phyloP scores from a whole-genome alignment of 768 basidiomycete species.

The Pisolithus microcarpus region DNA sequence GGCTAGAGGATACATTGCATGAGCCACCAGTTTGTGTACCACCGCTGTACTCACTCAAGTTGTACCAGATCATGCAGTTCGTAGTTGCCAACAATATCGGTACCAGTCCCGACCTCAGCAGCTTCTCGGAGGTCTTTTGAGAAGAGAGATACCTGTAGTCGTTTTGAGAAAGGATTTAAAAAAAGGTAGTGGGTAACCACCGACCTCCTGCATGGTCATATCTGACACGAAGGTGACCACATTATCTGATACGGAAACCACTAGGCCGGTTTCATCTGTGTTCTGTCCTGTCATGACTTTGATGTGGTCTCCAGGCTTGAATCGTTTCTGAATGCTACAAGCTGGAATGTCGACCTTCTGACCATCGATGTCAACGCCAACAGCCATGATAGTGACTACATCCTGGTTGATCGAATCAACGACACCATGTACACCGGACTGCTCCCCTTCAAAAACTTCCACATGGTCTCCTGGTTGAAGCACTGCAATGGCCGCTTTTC shows the following conservation, averaged over 20 bases:
- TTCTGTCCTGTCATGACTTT: constrained; percentile 97
- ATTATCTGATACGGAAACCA: constrained; percentile 84
- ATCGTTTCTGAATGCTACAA: constrained; percentile 85
- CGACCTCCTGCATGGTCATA: constrained; percentile 91
- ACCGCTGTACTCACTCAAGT: constrained; percentile 65
- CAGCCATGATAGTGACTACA: constrained; percentile 75
- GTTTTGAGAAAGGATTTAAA: constrained; percentile 3
- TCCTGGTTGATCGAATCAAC: constrained; percentile 87
- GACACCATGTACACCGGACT: constrained; percentile 85
- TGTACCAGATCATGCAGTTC: constrained; percentile 96
- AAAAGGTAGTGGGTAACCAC: constrained; percentile 3
- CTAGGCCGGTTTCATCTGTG: constrained; percentile 90
- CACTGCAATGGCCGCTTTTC: constrained; percentile 85
- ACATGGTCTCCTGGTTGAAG: constrained; percentile 98
- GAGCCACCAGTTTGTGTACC: constrained; percentile 2
- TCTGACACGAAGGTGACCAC: constrained; percentile 94
- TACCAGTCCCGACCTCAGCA: constrained; percentile 87
- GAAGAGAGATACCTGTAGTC: constrained; percentile 82
- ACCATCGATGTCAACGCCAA: constrained; percentile 77
- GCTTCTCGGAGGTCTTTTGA: constrained; percentile 95
- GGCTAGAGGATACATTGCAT: constrained; percentile 36
- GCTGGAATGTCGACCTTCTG: constrained; percentile 83
- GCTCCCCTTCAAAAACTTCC: constrained; percentile 96
- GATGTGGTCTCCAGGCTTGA: constrained; percentile 97
- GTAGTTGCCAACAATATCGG: constrained; percentile 86